Evolutionary conservation across 2,329 filamentous ascomycete genomes (phyloP).

Genomic region (Diaporthe longicolla): DNA sequence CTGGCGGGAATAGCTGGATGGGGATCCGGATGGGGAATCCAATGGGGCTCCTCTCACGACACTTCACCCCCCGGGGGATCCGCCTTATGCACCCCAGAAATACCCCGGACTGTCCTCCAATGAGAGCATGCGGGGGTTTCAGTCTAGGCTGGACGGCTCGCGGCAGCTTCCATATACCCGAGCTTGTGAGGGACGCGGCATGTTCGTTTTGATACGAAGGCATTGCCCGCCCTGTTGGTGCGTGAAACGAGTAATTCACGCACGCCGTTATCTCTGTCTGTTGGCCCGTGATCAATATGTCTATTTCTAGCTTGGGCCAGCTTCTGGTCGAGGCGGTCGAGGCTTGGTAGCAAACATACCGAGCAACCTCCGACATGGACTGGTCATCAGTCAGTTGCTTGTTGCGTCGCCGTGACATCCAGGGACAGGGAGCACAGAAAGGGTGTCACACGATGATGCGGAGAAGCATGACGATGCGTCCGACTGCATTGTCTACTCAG

Average conservation of each 20-base stretch:
- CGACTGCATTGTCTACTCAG: slow-evolving; percentile 12
- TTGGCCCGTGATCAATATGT: slow-evolving; percentile 1
- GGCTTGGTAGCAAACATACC: slow-evolving; percentile 9
- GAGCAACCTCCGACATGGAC: slow-evolving; percentile 17
- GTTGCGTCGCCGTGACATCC: slow-evolving; percentile 23
- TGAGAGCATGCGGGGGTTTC: slow-evolving; percentile 29
- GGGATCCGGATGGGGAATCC: background rate
- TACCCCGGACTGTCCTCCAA: slow-evolving; percentile 40
- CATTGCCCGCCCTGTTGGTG: background rate
- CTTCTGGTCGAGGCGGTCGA: background rate
- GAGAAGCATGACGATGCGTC: slow-evolving; percentile 27
- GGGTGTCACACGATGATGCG: slow-evolving; percentile 32
- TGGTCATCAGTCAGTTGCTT: slow-evolving; percentile 21
- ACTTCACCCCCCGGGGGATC: slow-evolving; percentile 17
- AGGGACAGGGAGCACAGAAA: slow-evolving; percentile 24
- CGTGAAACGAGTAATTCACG: background rate
- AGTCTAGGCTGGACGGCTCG: slow-evolving; percentile 19
- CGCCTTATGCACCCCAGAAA: slow-evolving; percentile 35
- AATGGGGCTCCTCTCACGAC: background rate
- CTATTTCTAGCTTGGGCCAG: slow-evolving; percentile 9
- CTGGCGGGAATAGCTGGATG: background rate
- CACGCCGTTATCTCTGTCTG: background rate
- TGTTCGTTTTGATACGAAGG: background rate
- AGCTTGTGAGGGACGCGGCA: background rate
- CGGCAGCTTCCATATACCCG: slow-evolving; percentile 29